Base-by-base conservation (phyloP, 345 rosid species). In the Melaleuca quinquenervia region DNA sequence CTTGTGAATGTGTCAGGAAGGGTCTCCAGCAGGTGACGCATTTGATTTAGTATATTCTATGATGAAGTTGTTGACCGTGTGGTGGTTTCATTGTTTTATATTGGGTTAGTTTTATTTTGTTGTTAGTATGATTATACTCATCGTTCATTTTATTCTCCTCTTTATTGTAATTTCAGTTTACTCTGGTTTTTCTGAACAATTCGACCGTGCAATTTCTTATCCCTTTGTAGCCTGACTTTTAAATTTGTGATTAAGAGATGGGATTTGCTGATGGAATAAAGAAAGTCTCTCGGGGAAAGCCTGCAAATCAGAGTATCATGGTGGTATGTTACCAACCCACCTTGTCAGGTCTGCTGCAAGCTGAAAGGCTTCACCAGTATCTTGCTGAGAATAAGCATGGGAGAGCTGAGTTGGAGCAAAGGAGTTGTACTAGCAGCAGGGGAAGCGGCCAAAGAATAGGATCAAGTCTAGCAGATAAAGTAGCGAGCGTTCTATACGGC, bases 251-350 rank as follows among this genome's bases (percentile, higher is more conserved):
- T 88, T 55, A 91, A 91, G 96, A 85, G 52, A 86, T 80, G 87
- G 94, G 94, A 60, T 90, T 90, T 85, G 89, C 64, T 29, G 80
- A 12, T 26, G 87, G 84, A 86, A 84, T 88, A 56, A 78, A 83
- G 86, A 92, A 87, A 87, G 80, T 93, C 50, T 86, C 89, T 74
- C 86, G 83, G 15, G 94, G 94, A 58, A 93, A 83, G 82, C 92
- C 94, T 82, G 90, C 92, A 84, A 87, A 91, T 88, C 88, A 89
- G 85, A 91, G 94, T 52, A 84, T 86, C 32, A 88, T 91, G 94
- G 89, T 91, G 78, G 92, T 90, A 50, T 91, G 49, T 74, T 91
- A 91, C 86, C 80, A 85, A 5, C 93, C 89, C 80, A 92, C 91
- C 16, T 85, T 89, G 82, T 88, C 93, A 5, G 93, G 96, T 50